Conservation (phyloP, 192 early-diverging fungal species). For the Rhizophagus sp. region DNA sequence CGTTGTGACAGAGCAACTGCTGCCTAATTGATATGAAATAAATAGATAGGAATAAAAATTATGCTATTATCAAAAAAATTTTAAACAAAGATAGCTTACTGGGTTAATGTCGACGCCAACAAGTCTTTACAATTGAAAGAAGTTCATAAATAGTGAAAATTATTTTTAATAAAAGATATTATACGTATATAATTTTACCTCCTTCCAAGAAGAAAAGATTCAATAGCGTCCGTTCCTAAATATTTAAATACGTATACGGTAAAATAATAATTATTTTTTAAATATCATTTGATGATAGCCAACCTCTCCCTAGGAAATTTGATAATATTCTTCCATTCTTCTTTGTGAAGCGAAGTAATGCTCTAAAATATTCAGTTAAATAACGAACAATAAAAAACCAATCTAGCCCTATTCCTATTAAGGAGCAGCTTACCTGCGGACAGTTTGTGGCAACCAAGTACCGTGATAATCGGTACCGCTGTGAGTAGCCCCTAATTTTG, state of each 20-base stretch:
- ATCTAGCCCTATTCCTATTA: too few species aligned
- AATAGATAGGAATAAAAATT: not conserved
- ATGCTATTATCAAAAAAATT: not conserved
- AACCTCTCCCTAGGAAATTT: conserved; percentile 89
- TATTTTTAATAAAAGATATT: not conserved
- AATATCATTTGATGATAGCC: not conserved
- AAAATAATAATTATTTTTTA: not conserved
- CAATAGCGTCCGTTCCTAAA: conserved; percentile 83
- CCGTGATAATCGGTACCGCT: conserved; percentile 93
- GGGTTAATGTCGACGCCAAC: conserved; percentile 90
- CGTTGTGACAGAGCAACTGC: conserved; percentile 81
- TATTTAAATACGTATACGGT: not conserved
- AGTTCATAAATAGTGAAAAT: not conserved
- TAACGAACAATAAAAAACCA: too few species aligned
- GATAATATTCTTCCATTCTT: conserved; percentile 81
- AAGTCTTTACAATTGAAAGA: conserved; percentile 31
- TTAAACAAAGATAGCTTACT: conserved; percentile 34
- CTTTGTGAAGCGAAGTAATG: conserved; percentile 72
- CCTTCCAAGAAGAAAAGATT: conserved; percentile 79
- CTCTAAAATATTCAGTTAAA: conserved; percentile 37
- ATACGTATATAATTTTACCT: conserved; percentile 37
- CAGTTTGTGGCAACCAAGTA: conserved; percentile 92
- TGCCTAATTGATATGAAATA: conserved; percentile 40
- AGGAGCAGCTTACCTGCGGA: conserved; percentile 51
- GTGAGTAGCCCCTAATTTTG: conserved; percentile 66